Conservation (phyloP, 1,284 basidiomycete genomes). For the Wallemia mellicola region DNA sequence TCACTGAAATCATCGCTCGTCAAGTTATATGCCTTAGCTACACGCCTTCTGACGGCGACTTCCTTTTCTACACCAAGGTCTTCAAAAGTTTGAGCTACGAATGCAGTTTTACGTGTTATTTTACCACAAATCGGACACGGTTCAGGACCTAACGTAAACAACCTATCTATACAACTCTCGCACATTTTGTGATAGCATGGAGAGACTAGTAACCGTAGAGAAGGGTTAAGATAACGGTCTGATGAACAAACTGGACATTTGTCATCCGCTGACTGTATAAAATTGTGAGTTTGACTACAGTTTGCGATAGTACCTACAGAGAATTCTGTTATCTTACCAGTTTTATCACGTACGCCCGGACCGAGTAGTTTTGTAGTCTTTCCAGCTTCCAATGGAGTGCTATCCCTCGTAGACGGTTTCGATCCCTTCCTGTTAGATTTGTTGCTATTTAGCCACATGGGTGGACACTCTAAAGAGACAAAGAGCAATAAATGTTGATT, state of each 20-base stretch:
- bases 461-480: neutral
- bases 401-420: neutral
- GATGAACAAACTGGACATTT: constrained; percentile 93
- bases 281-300: neutral
- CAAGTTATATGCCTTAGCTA: constrained; percentile 78
- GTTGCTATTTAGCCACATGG: neutral
- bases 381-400: neutral
- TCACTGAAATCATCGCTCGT: constrained; percentile 61
- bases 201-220: constrained; percentile 71
- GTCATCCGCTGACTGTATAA: constrained; percentile 54
- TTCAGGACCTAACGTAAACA: constrained; percentile 85
- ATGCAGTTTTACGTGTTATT: constrained; percentile 71
- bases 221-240: constrained; percentile 81
- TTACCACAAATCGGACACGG: constrained; percentile 81
- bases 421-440: neutral
- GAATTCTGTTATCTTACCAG: neutral
- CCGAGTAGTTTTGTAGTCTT: neutral
- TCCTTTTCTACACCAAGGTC: constrained; percentile 91
- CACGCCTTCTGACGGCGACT: constrained; percentile 53
- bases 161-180: constrained; percentile 45
- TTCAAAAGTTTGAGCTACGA: constrained; percentile 88
- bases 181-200: constrained; percentile 97
- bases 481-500: neutral
- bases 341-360: neutral
- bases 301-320: neutral